Base-by-base conservation (phyloP, 805 yeast genomes). In the Metschnikowia arizonensis region DNA sequence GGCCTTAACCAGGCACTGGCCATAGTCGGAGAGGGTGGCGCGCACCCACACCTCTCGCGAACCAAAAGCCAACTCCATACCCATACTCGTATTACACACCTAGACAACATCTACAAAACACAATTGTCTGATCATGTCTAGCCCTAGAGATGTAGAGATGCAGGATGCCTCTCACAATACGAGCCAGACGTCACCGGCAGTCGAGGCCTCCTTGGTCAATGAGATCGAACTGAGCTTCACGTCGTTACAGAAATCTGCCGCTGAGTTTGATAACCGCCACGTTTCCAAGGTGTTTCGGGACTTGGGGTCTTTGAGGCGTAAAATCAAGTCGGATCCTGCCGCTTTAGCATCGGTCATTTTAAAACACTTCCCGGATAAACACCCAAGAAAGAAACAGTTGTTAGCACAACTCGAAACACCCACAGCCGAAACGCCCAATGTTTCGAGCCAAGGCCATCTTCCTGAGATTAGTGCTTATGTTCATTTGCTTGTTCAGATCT, bases 241-340 rank as follows among this genome's bases (percentile, higher is more conserved):
- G 35, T 71, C 77, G 42, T 66, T 81, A 44, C 71, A 71, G 41
- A 83, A 83, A 64, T 83, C 90, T 3, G 83, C 83, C 9, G 63
- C 78, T 37, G 80, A 81, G 44, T 81, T 82, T 62, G 99, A 93
- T 65, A 87, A 95, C 54, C 79, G 97, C 53, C 87, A 85, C 66
- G 80, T 93, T 37, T 77, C 91, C 64, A 86, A 85, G 60, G 90
- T 88, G 18, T 77, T 93, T 52, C 82, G 96, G 51, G 95, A 88
- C 50, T 72, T 90, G 56, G 86, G 90, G 6, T 72, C 81, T 1
- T 71, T 91, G 50, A 81, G 97, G 67, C 77, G 82, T 46, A 72
- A 77, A 32, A 67, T 90, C 50, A 76, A 74, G 44, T 47, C 53
- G n/a, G 59, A 55, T 29, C 55, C 55, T 3, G 72, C 73, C 10